phyloP scores from a whole-genome alignment of 306 rosid genomes.

The Betula pendula region DNA sequence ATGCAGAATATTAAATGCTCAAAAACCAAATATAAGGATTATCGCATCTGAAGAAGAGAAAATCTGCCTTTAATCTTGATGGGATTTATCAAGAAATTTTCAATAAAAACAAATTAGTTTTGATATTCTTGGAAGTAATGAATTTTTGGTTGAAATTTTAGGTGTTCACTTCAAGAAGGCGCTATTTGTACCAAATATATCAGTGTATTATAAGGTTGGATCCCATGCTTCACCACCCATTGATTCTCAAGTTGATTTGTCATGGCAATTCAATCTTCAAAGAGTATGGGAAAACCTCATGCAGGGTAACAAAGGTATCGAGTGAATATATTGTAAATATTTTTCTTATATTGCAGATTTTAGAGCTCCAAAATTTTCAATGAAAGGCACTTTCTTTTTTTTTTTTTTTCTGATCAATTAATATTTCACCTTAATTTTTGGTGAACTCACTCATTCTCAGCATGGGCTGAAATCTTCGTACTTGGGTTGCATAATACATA shows the following conservation, averaged over 20 bases:
- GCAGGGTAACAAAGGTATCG: constrained; percentile 63
- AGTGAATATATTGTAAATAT: neutral
- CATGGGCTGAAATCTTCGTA: neutral
- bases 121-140: constrained; percentile 9
- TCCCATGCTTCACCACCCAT: constrained; percentile 52
- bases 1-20: constrained; percentile 11
- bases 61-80: neutral
- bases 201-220: constrained; percentile 78
- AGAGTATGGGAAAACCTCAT: constrained; percentile 80
- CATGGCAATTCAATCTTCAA: constrained; percentile 85
- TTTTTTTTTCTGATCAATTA: neutral
- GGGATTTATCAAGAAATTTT: neutral
- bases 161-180: constrained; percentile 91
- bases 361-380: neutral
- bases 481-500: neutral
- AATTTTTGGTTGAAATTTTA: constrained; percentile 33
- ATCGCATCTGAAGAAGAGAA: neutral
- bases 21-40: neutral
- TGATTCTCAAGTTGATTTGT: constrained; percentile 67
- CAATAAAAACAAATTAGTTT: constrained; percentile 11
- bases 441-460: neutral
- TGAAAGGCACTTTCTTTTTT: neutral
- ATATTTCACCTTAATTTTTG: neutral
- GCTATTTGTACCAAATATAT: constrained; percentile 79
- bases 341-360: neutral